Conservation (phyloP, 106 monocot species). For the Platanthera guangdongensis region DNA sequence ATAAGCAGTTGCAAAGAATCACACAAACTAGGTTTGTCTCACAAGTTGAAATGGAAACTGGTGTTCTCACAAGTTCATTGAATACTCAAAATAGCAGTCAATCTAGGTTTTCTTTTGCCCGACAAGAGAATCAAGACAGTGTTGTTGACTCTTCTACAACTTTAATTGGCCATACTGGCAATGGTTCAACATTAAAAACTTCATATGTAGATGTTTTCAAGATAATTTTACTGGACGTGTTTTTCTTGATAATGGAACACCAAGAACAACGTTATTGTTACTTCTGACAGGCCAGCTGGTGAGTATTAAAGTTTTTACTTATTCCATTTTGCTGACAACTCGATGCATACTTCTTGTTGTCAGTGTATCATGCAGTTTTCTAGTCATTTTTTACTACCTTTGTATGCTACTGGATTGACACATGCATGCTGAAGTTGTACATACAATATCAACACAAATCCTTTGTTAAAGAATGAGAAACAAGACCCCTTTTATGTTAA, state of each 20-base stretch:
- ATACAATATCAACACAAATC: too few species aligned
- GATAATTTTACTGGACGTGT: too few species aligned
- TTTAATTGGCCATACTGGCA: constrained; percentile 10
- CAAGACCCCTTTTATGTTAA: too few species aligned
- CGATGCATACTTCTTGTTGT: neutral
- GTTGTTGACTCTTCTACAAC: constrained; percentile 8
- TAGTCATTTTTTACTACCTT: neutral
- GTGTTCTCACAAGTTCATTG: constrained; percentile 8
- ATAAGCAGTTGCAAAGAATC: too few species aligned
- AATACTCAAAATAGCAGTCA: constrained; percentile 7
- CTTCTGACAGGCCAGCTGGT: too few species aligned
- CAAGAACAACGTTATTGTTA: too few species aligned
- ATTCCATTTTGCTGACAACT: too few species aligned
- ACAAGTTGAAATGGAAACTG: constrained; percentile 5
- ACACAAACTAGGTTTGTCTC: too few species aligned
- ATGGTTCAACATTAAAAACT: constrained; percentile 10
- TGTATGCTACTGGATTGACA: neutral
- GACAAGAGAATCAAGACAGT: constrained; percentile 36
- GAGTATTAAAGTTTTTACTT: too few species aligned
- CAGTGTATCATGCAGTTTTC: neutral
- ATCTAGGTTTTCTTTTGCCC: constrained; percentile 58
- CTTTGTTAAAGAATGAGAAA: too few species aligned
- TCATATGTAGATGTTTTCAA: constrained; percentile 15
- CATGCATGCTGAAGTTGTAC: neutral
- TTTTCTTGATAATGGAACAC: too few species aligned